Evolutionary conservation across 2,329 filamentous ascomycete genomes (phyloP), one percentile per base, ranked within the genome.

Genomic region (Pseudofabraea citricarpa): DNA sequence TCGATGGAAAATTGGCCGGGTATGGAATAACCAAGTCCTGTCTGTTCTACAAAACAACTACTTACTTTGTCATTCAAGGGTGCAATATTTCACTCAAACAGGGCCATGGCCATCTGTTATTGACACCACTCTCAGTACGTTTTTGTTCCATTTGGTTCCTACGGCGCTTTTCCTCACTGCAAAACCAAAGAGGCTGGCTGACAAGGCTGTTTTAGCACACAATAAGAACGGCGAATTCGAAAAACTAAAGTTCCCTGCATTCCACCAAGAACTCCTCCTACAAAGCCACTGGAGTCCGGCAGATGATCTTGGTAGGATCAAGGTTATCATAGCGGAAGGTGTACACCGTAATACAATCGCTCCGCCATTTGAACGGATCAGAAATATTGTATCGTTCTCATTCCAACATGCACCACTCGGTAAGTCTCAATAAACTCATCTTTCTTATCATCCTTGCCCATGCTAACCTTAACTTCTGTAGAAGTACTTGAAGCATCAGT

Each of bases 341-440:
- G 81, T 89, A 45, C 70, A 74, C 8, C 69, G 79, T 27, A 71
- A 75, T 46, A 76, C 68, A 50, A 55, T 2, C 44, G 66, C 68
- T 2, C 64, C 68, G 32, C 75, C 79, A 0, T 79, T 86, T 51
- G 81, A 87, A 54, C 71, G 80, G 31, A 69, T 86, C 49, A 85
- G 83, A 57, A 87, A 90, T 55, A 64, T 89, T 35, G 77, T 90
- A 19, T 77, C 77, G 12, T 93, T 95, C 63, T 83, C 88, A 1
- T 95, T 94, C 56, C 87, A 93, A 57, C 87, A 93, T 68, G 89
- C 86, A 24, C 88, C 89, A 1, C 66, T 86, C 43, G 75, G 88
- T 91, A 68, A 52, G 72, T 64, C n/a, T n/a, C n/a, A n/a, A n/a
- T n/a, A n/a, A n/a, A n/a, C n/a, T n/a, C 21, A 27, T 6, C 6